Base-by-base conservation (phyloP, 805 yeast species). In the Saccharomycopsis microspora region DNA sequence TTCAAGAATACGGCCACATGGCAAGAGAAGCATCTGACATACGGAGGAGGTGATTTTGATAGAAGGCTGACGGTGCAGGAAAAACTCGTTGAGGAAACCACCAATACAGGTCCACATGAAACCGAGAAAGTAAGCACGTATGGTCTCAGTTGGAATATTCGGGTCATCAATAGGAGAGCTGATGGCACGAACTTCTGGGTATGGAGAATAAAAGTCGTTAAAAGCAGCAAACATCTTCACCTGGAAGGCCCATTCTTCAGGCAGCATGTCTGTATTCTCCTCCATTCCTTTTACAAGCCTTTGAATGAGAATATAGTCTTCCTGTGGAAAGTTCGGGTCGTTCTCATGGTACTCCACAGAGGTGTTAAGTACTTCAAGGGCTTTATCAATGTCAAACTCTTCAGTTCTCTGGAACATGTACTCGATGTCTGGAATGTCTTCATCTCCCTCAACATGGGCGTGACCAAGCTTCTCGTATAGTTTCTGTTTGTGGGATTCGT, bases 141-240 rank as follows among this genome's bases (percentile, higher is more conserved):
- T 70, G 46, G 78, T 72, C 64, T 75, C 78, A 52, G 71, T 70
- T 4, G 75, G 75, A 29, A 70, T 58, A 3, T 59, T 54, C 1
- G 68, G 66, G 56, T 76, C 78, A 57, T 76, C 80, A 33, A 65
- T 52, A 33, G 76, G 69, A 28, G 75, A 74, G 39, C 77, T 74
- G 28, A 80, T 73, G 31, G 84, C 74, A 60, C 86, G 70, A 27
- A 80, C 85, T 60, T 80, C 85, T 1, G 82, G 76, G 58, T 79
- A 80, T 6, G 84, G 83, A 27, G 79, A 74, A 55, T 68, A 64
- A 52, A 57, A 72, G 63, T 58, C 53, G n/a, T 67, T 65, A 32
- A 62, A 55, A 33, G 68, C 65, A 28, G 73, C 74, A 35, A 57
- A 54, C 39, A 60, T 49, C 46, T 57, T 58, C 19, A 56, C 55